phyloP scores from a whole-genome alignment of 2,329 filamentous ascomycete species.

The Helminthosporium solani region DNA sequence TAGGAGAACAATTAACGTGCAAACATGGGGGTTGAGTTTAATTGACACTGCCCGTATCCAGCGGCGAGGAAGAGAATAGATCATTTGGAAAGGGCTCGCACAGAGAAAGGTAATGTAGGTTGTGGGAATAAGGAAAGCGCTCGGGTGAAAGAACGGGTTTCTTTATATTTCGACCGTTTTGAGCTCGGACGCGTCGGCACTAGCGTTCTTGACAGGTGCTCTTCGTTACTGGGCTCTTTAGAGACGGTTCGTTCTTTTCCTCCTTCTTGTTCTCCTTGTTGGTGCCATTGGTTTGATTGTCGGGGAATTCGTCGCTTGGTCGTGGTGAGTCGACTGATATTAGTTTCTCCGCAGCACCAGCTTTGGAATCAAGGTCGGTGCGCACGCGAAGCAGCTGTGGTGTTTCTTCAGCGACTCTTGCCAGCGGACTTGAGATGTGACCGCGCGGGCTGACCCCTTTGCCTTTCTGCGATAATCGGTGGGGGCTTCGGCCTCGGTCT shows the following conservation, averaged over 20 bases:
- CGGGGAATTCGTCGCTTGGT: constrained; percentile 40
- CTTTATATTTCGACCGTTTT: constrained; percentile 52
- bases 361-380: constrained; percentile 36
- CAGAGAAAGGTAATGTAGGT: constrained; percentile 6
- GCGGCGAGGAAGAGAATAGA: constrained; percentile 26
- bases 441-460: constrained; percentile 61
- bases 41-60: constrained; percentile 27
- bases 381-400: constrained; percentile 42
- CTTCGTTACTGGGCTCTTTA: constrained; percentile 20
- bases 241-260: constrained; percentile 24
- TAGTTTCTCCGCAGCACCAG: constrained; percentile 40
- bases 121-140: constrained; percentile 4
- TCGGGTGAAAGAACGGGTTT: not conserved
- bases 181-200: constrained; percentile 42
- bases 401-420: constrained; percentile 71
- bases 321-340: constrained; percentile 46
- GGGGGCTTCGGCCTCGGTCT: constrained; percentile 68
- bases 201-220: constrained; percentile 30
- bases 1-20: not conserved
- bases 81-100: constrained; percentile 4
- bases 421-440: constrained; percentile 70
- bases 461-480: constrained; percentile 57
- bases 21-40: not conserved
- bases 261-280: constrained; percentile 42
- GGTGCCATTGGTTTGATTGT: constrained; percentile 38